Evolutionary conservation across 148 eudicot species (phyloP).

Genomic region (Selenicereus undatus): DNA sequence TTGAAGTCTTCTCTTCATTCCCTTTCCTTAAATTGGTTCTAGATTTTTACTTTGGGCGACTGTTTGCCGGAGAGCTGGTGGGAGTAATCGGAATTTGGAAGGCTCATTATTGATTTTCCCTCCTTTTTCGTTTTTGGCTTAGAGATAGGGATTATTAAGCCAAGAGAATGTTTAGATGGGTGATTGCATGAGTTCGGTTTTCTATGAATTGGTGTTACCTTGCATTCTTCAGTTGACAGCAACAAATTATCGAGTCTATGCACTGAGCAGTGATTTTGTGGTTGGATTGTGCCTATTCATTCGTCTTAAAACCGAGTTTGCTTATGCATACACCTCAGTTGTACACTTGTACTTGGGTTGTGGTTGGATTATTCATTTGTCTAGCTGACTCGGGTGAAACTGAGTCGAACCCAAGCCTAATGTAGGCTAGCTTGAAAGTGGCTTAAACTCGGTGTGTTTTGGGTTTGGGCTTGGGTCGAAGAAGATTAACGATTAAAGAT

Average conservation of each 20-base stretch:
- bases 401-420: too few species aligned
- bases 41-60: conserved; percentile 7
- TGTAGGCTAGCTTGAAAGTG: too few species aligned
- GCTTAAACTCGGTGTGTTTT: too few species aligned
- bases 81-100: conserved; percentile 5
- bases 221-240: background rate
- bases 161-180: conserved; percentile 6
- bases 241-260: background rate
- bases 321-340: too few species aligned
- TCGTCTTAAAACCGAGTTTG: background rate
- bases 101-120: background rate
- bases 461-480: too few species aligned
- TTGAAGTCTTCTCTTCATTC: background rate
- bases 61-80: background rate
- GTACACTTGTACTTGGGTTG: too few species aligned
- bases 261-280: background rate
- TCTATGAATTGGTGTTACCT: conserved; percentile 15
- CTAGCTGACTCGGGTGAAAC: too few species aligned
- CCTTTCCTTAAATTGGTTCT: conserved; percentile 15
- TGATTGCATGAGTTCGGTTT: background rate
- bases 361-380: too few species aligned
- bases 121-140: conserved; percentile 8
- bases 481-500: too few species aligned
- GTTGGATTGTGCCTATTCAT: background rate
- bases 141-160: conserved; percentile 10